Conservation (phyloP, 805 yeast genomes). For the Pichia cabralensis region DNA sequence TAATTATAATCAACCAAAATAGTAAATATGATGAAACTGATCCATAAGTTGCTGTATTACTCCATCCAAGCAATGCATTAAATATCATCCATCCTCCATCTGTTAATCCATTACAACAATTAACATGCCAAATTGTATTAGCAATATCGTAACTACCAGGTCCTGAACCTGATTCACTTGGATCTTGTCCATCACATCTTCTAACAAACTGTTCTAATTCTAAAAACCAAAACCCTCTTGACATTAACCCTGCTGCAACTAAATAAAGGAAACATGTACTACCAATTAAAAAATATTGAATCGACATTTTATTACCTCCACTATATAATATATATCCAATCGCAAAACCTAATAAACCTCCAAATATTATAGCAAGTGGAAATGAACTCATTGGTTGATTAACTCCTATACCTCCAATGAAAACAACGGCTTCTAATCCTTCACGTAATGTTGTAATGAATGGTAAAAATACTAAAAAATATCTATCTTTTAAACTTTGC, state of each 20-base stretch:
- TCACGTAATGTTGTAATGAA: constrained; percentile 81
- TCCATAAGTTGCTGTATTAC: constrained; percentile 86
- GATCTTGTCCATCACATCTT: constrained; percentile 75
- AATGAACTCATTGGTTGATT: constrained; percentile 57
- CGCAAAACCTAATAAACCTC: constrained; percentile 45
- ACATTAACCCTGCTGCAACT: constrained; percentile 79
- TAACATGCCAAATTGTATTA: constrained; percentile 84
- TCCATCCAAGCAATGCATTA: constrained; percentile 89
- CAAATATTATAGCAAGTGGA: constrained; percentile 53
- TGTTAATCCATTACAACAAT: constrained; percentile 87
- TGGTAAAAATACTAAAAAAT: constrained; percentile 68
- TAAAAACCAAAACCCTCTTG: constrained; percentile 84
- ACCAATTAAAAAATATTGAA: constrained; percentile 61
- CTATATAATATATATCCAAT: constrained; percentile 63
- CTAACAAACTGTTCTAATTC: constrained; percentile 72
- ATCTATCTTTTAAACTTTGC: constrained; percentile 38
- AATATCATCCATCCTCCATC: constrained; percentile 90
- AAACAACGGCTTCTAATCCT: constrained; percentile 86
- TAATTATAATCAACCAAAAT: constrained; percentile 56
- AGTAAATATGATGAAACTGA: constrained; percentile 63
- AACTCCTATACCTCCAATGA: constrained; percentile 81
- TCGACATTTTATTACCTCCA: constrained; percentile 70
- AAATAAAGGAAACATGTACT: constrained; percentile 76
- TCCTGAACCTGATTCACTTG: constrained; percentile 82
- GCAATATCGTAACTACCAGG: constrained; percentile 85